Evolutionary conservation across 2,329 filamentous ascomycete species (phyloP).

Genomic region (Ascochyta fabae): DNA sequence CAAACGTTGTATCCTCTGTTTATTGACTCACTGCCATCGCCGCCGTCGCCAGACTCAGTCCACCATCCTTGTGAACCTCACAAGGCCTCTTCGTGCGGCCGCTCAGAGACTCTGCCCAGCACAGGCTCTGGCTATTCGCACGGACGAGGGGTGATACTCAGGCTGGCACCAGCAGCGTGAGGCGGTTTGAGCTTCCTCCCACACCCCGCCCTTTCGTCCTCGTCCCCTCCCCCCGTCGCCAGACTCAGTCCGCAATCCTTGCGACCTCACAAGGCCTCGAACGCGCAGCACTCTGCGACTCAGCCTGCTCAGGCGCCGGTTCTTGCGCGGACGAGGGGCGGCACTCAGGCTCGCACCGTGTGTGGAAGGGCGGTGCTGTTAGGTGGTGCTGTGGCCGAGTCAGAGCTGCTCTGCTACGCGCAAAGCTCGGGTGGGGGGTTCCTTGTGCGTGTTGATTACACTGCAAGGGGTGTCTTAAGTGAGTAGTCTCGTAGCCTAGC

Average conservation of each 20-base stretch:
- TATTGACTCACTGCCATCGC: no score
- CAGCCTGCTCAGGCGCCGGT: conserved; percentile 19
- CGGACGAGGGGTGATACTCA: conserved; percentile 14
- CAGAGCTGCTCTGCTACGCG: conserved; percentile 19
- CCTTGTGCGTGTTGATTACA: conserved; percentile 3
- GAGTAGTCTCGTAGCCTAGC: conserved; percentile 16
- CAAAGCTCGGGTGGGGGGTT: conserved; percentile 28
- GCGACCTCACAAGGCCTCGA: not conserved
- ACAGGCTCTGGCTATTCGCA: conserved; percentile 3
- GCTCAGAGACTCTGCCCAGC: not conserved
- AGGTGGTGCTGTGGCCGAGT: conserved; percentile 12
- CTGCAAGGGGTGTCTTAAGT: conserved; percentile 14
- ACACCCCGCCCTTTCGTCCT: no score
- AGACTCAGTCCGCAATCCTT: not conserved
- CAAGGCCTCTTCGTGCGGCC: conserved; percentile 6
- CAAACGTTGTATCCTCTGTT: no score
- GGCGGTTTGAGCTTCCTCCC: not conserved
- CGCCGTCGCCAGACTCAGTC: not conserved
- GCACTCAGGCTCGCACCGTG: no score
- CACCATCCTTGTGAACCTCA: conserved; percentile 11
- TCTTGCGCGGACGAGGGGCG: conserved; percentile 15
- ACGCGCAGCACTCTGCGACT: conserved; percentile 6
- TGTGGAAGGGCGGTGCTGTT: no score
- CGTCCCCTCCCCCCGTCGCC: no score
- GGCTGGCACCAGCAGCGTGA: conserved; percentile 4